A percentile compares a stretch with the other conserved stretches of the same genome.
Conservation (phyloP, 805 yeast genomes). For the Candida golubevii region DNA sequence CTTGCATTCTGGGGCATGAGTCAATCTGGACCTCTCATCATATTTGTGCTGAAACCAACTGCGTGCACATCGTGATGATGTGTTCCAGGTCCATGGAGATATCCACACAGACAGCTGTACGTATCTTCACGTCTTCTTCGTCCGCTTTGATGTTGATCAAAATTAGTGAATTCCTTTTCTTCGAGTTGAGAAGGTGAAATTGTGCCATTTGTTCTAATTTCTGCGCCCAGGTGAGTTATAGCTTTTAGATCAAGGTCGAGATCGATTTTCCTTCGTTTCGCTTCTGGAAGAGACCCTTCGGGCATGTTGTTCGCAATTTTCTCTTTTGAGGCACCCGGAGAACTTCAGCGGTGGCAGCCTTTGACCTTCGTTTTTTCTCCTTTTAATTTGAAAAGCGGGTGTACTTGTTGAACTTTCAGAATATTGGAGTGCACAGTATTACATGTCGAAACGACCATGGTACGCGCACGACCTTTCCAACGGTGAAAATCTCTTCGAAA, state of each 20-base stretch:
- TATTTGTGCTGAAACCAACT: slow-evolving; percentile 14
- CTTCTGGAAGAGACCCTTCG: slow-evolving; percentile 1
- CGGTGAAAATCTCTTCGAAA: too few relatives aligned
- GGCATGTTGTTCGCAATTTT: too few relatives aligned
- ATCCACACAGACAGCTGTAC: slow-evolving; percentile 12
- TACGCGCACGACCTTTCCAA: too few relatives aligned
- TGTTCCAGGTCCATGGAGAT: slow-evolving; percentile 14
- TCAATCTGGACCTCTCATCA: slow-evolving; percentile 17
- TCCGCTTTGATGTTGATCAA: too few relatives aligned
- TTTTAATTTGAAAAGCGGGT: too few relatives aligned
- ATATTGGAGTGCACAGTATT: too few relatives aligned
- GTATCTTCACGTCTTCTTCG: background rate
- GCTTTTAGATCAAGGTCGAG: background rate
- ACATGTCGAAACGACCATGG: too few relatives aligned
- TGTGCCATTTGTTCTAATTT: slow-evolving; percentile 11
- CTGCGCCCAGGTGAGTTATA: slow-evolving; percentile 6
- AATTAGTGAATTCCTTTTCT: background rate
- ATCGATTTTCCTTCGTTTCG: slow-evolving; percentile 11
- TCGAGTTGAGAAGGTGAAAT: slow-evolving; percentile 7
- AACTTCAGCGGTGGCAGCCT: too few relatives aligned
- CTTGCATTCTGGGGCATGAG: too few relatives aligned
- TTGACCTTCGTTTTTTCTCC: too few relatives aligned
- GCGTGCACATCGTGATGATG: slow-evolving; percentile 14
- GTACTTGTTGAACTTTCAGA: too few relatives aligned
- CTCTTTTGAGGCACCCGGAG: too few relatives aligned